These are phyloP conservation scores for Neophaeococcomyces aloes DNA, from an alignment of 2,329 filamentous ascomycete genomes.

Conservation along the genomic window DNA sequence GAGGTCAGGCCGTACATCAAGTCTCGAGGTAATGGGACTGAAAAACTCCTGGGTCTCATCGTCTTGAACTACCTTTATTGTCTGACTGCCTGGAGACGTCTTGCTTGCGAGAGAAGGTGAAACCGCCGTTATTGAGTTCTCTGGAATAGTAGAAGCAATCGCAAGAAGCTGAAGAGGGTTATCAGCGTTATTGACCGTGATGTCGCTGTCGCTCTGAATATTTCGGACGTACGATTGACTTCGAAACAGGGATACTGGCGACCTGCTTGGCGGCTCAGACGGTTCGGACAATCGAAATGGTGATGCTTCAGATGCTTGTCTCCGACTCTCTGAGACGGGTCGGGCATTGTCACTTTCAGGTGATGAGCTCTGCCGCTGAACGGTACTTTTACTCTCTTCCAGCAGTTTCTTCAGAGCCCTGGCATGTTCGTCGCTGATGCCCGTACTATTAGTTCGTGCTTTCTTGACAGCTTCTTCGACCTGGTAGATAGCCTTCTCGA, in stretches of 20 bases:
- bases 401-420: slow-evolving; percentile 43
- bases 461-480: slow-evolving; percentile 59
- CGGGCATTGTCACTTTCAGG: slow-evolving; percentile 1
- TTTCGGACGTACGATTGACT: slow-evolving; percentile 21
- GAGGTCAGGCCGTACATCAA: slow-evolving; percentile 54
- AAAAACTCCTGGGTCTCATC: slow-evolving; percentile 55
- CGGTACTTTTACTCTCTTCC: slow-evolving; percentile 33
- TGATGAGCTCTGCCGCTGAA: background rate
- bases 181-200: slow-evolving; percentile 61
- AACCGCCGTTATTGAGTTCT: slow-evolving; percentile 26
- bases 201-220: slow-evolving; percentile 37
- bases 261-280: slow-evolving; percentile 8
- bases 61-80: slow-evolving; percentile 28
- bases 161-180: slow-evolving; percentile 65
- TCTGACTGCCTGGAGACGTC: slow-evolving; percentile 18
- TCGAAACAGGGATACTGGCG: background rate
- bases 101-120: slow-evolving; percentile 44
- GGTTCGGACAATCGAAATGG: slow-evolving; percentile 26
- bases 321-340: slow-evolving; percentile 4
- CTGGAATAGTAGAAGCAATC: slow-evolving; percentile 47
- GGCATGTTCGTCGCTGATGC: slow-evolving; percentile 34
- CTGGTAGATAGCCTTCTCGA: slow-evolving; percentile 64
- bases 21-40: slow-evolving; percentile 50
- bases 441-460: slow-evolving; percentile 37
- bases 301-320: slow-evolving; percentile 19